phyloP scores from a whole-genome alignment of 106 monocot genomes.

The Acanthochlamys bracteata region DNA sequence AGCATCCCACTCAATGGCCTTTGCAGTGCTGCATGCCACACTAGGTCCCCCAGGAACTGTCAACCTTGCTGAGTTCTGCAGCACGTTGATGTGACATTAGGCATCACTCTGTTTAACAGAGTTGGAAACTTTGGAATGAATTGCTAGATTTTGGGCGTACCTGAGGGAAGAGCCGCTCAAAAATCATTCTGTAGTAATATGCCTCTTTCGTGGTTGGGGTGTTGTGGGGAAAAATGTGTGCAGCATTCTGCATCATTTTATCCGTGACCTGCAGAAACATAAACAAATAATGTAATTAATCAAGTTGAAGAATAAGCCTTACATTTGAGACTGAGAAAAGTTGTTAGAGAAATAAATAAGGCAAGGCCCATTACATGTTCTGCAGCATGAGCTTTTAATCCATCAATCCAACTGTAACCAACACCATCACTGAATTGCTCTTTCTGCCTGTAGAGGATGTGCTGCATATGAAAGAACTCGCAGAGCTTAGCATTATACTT shows the following conservation, averaged over 20 bases:
- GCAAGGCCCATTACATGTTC: slow-evolving; percentile 44
- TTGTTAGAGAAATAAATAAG: background rate
- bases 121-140: background rate
- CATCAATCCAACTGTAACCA: slow-evolving; percentile 99
- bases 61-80: slow-evolving; percentile 51
- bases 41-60: slow-evolving; percentile 62
- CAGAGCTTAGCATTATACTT: too few species aligned
- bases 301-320: background rate
- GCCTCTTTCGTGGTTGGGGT: slow-evolving; percentile 66
- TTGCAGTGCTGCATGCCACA: slow-evolving; percentile 70
- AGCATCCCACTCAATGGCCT: slow-evolving; percentile 58
- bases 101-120: background rate
- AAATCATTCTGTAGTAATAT: slow-evolving; percentile 52
- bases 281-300: background rate
- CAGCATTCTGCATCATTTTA: slow-evolving; percentile 52
- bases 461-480: slow-evolving; percentile 21
- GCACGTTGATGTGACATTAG: background rate
- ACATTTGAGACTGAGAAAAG: background rate
- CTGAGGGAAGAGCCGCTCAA: slow-evolving; percentile 58
- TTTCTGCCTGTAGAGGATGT: slow-evolving; percentile 98
- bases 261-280: slow-evolving; percentile 30
- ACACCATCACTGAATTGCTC: slow-evolving; percentile 99
- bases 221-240: slow-evolving; percentile 42
- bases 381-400: slow-evolving; percentile 89
- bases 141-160: background rate